A percentile compares a stretch with the other conserved stretches of the same genome.
phyloP scores from a whole-genome alignment of 2,329 filamentous ascomycete genomes.

The Aspergillus aculeatinus region DNA sequence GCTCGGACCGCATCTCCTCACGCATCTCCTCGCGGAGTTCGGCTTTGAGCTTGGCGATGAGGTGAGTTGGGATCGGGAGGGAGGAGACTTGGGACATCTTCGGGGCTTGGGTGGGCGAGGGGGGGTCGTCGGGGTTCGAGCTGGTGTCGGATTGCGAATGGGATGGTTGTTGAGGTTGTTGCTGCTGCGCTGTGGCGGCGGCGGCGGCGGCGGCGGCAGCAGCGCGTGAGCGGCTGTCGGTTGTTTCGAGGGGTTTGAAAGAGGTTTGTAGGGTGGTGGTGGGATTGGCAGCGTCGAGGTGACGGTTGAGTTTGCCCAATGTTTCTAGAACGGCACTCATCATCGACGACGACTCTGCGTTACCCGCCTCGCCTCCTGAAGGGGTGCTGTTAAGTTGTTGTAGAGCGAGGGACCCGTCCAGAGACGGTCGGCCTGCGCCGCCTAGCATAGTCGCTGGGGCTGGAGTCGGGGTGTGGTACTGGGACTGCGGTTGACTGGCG shows the following conservation, averaged over 20 bases:
- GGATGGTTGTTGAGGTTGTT: neutral
- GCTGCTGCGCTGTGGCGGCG: neutral
- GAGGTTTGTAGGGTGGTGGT: slow-evolving; percentile 17
- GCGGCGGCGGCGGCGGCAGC: too few relatives aligned
- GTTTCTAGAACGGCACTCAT: slow-evolving; percentile 38
- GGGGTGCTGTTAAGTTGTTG: slow-evolving; percentile 3
- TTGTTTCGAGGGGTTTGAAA: slow-evolving; percentile 2
- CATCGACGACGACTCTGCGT: slow-evolving; percentile 18
- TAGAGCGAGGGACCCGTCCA: neutral
- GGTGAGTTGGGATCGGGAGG: neutral
- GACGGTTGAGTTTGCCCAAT: slow-evolving; percentile 38
- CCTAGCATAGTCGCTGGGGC: neutral
- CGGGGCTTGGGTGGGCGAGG: neutral
- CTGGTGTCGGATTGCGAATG: neutral
- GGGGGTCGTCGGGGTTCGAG: neutral
- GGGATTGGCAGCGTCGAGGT: slow-evolving; percentile 30
- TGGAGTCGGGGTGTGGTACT: neutral
- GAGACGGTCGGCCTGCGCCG: too few relatives aligned
- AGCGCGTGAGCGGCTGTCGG: neutral
- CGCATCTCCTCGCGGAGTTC: slow-evolving; percentile 37
- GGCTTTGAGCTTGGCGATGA: slow-evolving; percentile 30
- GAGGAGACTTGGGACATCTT: neutral
- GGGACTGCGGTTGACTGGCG: slow-evolving; percentile 18
- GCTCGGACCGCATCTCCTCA: slow-evolving; percentile 32
- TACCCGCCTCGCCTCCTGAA: neutral